Base-by-base conservation (phyloP, 2,329 filamentous ascomycete genomes). In the Alternaria gaisen region DNA sequence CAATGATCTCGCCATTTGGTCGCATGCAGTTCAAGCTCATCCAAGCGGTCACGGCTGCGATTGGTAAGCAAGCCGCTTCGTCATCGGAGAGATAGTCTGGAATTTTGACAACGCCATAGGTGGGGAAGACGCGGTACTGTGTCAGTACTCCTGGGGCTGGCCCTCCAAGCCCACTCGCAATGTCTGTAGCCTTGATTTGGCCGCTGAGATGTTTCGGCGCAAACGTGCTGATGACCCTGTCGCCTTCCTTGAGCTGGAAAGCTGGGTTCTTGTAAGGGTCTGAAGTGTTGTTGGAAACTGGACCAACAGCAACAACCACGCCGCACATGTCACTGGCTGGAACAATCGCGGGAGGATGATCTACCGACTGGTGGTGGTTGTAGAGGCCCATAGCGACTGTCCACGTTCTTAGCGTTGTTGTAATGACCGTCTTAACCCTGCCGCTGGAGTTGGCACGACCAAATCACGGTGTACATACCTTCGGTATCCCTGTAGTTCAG, bases 251-350 rank as follows among this genome's bases (percentile, higher is more conserved):
- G 41, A 77, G 68, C 6, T 62, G 63, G 43, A 76, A 77, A 5
- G 65, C 63, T n/a, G 74, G 69, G 16, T 80, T 77, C 55, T 82
- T 81, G 80, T 86, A 86, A 6, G 79, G 78, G 42, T 74, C 67
- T 3, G 77, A 79, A 6, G 80, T 76, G 41, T 70, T 60, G 2
- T 78, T 80, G 18, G 81, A 73, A 2, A 53, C 48, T 22, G 72
- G 71, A 34, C 86, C 85, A 30, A 85, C 68, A 14, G 82, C 75
- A 2, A 86, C 79, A 46, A 92, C 80, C 9, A 83, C 82, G 44
- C 90, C 90, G 77, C 88, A 90, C 83, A 90, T 90, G 76, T 92
- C 90, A 22, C 88, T 90, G 76, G 87, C 89, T 1, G 89, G 88
- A 1, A 91, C 86, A 12, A 91, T 67, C 3, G 73, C 67, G 69